Percentiles rank a stretch among this genome's conserved stretches.
These are phyloP conservation scores for Aspergillus nidulans DNA, from an alignment of 495 filamentous ascomycete genomes.

Conservation along the genomic window DNA sequence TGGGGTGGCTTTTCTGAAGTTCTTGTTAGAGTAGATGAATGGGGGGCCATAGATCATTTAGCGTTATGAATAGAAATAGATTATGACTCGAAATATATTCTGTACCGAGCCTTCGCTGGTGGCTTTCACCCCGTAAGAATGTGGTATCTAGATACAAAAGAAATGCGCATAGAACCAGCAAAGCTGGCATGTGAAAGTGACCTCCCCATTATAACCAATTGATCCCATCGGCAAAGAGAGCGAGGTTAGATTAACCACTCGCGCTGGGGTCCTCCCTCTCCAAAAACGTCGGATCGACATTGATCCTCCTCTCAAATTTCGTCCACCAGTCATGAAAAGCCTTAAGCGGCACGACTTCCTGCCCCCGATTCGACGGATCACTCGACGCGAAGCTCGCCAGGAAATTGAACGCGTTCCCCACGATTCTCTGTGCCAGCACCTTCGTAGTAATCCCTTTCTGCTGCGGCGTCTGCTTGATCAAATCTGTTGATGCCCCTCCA, in stretches of 20 bases:
- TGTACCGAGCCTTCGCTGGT: neutral
- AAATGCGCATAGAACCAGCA: neutral
- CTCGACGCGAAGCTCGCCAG: slow-evolving; percentile 75
- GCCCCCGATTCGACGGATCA: slow-evolving; percentile 43
- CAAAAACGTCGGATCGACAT: slow-evolving; percentile 82
- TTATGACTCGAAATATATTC: neutral
- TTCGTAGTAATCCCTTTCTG: slow-evolving; percentile 54
- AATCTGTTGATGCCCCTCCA: slow-evolving; percentile 20
- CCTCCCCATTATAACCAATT: too few species aligned
- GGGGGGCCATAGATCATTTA: neutral
- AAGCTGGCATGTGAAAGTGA: neutral
- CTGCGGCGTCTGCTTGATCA: slow-evolving; percentile 29
- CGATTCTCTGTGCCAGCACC: slow-evolving; percentile 84
- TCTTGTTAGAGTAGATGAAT: slow-evolving; percentile 46
- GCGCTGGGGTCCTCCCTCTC: slow-evolving; percentile 64
- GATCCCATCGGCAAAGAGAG: too few species aligned
- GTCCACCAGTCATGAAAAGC: slow-evolving; percentile 96
- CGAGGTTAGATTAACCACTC: slow-evolving; percentile 8
- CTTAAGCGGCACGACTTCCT: slow-evolving; percentile 83
- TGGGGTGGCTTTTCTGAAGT: slow-evolving; percentile 64
- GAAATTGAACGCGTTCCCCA: slow-evolving; percentile 97
- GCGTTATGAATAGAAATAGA: neutral
- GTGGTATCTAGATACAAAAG: slow-evolving; percentile 1
- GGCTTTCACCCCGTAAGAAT: neutral
- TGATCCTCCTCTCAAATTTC: slow-evolving; percentile 88